A percentile compares a stretch with the other conserved stretches of the same genome.
phyloP scores from a whole-genome alignment of 768 basidiomycete species.

The Cantharellus cinnabarinus region DNA sequence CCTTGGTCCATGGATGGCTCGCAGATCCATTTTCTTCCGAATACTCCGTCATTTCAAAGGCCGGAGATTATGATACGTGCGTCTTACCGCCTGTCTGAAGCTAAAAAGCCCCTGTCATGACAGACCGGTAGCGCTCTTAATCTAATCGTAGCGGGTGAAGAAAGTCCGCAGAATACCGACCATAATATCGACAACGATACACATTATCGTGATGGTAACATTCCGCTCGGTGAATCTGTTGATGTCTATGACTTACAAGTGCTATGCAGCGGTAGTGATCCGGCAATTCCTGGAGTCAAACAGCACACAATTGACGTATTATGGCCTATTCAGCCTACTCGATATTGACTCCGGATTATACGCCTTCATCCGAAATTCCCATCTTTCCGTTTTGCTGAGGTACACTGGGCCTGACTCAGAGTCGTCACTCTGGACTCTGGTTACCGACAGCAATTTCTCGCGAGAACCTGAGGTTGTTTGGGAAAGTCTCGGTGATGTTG shows the following conservation, averaged over 20 bases:
- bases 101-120: conserved; percentile 1
- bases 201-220: conserved; percentile 35
- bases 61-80: conserved; percentile 16
- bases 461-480: conserved; percentile 65
- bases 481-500: conserved; percentile 80
- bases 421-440: conserved; percentile 48
- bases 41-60: conserved; percentile 28
- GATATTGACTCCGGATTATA: conserved; percentile 34
- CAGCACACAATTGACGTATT: conserved; percentile 69
- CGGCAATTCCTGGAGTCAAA: conserved; percentile 49
- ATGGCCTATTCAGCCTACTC: conserved; percentile 60
- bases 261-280: conserved; percentile 37
- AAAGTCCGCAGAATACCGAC: conserved; percentile 20
- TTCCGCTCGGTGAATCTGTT: background rate
- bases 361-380: conserved; percentile 82
- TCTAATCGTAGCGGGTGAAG: conserved; percentile 61
- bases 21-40: conserved; percentile 50
- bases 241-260: background rate
- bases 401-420: background rate
- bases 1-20: conserved; percentile 72
- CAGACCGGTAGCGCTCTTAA: conserved; percentile 56
- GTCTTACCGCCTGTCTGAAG: conserved; percentile 5
- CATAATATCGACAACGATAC: background rate
- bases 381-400: conserved; percentile 49
- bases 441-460: conserved; percentile 67